Conservation (phyloP, 2,329 filamentous ascomycete species). For the Microsporum audouinii region DNA sequence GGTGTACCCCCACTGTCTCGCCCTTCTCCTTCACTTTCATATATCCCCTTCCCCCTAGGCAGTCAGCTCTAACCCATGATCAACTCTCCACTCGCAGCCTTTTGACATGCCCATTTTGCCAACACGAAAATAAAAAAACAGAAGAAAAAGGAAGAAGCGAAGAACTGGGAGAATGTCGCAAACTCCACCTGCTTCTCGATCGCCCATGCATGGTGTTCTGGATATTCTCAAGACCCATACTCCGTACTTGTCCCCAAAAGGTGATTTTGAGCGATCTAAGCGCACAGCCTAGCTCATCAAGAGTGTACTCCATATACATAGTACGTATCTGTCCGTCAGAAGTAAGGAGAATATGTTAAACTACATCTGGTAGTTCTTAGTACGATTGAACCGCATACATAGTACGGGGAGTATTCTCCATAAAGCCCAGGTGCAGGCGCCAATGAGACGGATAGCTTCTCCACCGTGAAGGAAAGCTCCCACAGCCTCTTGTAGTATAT, state of each 20-base stretch:
- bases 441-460: background rate
- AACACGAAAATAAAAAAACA: background rate
- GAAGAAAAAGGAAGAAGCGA: background rate
- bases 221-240: background rate
- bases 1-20: background rate
- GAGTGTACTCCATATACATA: background rate
- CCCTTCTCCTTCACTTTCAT: background rate
- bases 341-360: background rate
- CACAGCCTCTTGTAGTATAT: background rate
- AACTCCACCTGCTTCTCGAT: background rate
- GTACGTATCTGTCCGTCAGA: no score
- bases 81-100: background rate
- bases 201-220: constrained; percentile 3
- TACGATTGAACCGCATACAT: background rate
- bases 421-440: background rate
- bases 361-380: background rate
- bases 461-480: background rate
- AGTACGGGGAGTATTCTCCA: background rate
- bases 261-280: background rate
- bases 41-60: background rate
- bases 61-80: background rate
- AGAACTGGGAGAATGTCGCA: background rate
- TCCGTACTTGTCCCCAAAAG: background rate
- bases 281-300: background rate
- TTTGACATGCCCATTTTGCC: background rate